Base-by-base conservation (phyloP, 305 asterid species). In the Coffea humblotiana region DNA sequence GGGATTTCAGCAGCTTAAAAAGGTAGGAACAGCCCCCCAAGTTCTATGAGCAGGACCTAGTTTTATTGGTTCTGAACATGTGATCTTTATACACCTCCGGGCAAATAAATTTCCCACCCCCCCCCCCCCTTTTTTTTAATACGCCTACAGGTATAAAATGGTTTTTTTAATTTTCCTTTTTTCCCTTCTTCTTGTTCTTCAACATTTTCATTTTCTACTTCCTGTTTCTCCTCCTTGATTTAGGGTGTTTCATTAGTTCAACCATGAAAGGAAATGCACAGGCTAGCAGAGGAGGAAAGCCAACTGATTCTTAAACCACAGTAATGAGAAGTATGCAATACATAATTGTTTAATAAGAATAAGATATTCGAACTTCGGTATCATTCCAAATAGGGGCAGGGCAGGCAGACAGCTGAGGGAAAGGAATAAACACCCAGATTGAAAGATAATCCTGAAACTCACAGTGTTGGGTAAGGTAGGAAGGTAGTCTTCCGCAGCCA, bases 381-480 rank as follows among this genome's bases (percentile, higher is more conserved):
- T n/a, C 75, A 74, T 29, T 58, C 52, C 47, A 51, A 49, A 19
- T 15, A 13, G 15, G 14, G 21, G 3, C 35, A 15, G 10, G 32
- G 21, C 6, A 9, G 32, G 6, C 21, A 54, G 60, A 15, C 40
- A 18, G 47, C 56, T 9, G n/a, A 21, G 29, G n/a, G 32, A 32
- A 25, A 56, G 60, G 71, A 67, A 11, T 45, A 68, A 73, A 73
- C 72, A 80, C 77, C 76, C 66, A 72, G 13, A 65, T 14, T 13
- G 58, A 69, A 77, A 73, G 74, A 71, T 27, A 56, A 51, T 78
- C 49, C 71, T 56, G 61, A 72, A 82, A 87, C 98, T 94, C 88
- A 96, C 99, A 56, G 98, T 88, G 89, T 90, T 94, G 61, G 98
- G 97, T 83, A 96, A 84, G n/a, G 93, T 93, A 79, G 98, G 99